phyloP scores from a whole-genome alignment of 225 moss, liverwort and hornwort species.

The Marchantia polymorpha region DNA sequence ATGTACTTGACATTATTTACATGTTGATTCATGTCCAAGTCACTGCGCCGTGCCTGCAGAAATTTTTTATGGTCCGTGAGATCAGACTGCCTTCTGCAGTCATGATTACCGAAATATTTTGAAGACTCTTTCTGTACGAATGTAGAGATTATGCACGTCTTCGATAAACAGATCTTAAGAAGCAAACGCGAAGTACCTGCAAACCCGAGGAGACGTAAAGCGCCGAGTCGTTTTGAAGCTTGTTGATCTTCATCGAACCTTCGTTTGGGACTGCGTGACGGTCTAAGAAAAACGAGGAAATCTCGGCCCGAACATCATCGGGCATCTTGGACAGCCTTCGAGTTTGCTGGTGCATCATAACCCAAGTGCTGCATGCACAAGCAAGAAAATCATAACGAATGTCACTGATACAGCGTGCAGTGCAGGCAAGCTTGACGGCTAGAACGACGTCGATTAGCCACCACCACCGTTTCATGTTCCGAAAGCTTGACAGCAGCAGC shows the following conservation, averaged over 20 bases:
- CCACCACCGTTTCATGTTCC: not conserved
- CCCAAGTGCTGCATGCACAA: slow-evolving; percentile 41
- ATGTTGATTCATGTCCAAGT: slow-evolving; percentile 49
- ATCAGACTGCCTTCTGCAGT: not conserved
- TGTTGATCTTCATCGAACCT: slow-evolving; percentile 19
- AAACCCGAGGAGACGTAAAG: slow-evolving; percentile 25
- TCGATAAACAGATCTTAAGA: not conserved
- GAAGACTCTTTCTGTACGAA: not conserved
- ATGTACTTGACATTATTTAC: slow-evolving; percentile 53
- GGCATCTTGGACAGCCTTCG: slow-evolving; percentile 43
- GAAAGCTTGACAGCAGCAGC: not conserved
- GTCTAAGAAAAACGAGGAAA: slow-evolving; percentile 32
- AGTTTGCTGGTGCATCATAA: slow-evolving; percentile 44
- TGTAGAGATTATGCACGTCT: too few species aligned
- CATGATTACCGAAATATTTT: not conserved
- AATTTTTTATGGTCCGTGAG: not conserved
- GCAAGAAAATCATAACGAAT: not conserved
- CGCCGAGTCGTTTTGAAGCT: slow-evolving; percentile 35
- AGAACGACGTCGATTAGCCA: not conserved
- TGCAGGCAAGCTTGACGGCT: not conserved
- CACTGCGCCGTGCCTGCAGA: slow-evolving; percentile 34
- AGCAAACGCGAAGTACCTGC: slow-evolving; percentile 12
- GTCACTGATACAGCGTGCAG: too few species aligned
- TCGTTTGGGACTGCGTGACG: slow-evolving; percentile 25
- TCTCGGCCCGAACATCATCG: slow-evolving; percentile 38